phyloP scores from a whole-genome alignment of 192 early-diverging fungal genomes.

The Gaertneriomyces semiglobifer region DNA sequence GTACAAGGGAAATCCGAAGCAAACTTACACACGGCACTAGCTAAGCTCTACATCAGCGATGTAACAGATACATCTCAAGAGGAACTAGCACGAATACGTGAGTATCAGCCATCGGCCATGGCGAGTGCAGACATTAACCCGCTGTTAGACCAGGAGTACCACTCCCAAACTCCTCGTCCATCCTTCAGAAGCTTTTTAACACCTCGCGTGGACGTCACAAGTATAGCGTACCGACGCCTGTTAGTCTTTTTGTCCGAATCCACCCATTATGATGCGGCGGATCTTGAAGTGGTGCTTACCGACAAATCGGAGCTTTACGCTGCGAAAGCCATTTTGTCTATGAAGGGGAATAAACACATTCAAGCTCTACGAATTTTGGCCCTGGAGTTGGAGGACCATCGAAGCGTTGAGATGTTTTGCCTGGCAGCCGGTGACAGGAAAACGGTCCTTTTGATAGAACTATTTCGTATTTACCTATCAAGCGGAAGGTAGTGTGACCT shows the following conservation, averaged over 20 bases:
- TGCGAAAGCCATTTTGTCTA: conserved; percentile 12
- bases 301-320: background rate
- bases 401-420: conserved; percentile 35
- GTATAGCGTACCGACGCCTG: conserved; percentile 1
- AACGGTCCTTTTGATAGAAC: conserved; percentile 11
- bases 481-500: conserved; percentile 20
- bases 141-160: conserved; percentile 15
- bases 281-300: background rate
- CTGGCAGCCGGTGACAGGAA: background rate
- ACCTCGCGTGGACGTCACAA: conserved; percentile 1
- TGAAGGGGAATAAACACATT: conserved; percentile 21
- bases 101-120: background rate
- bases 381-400: conserved; percentile 23
- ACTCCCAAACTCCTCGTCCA: conserved; percentile 9
- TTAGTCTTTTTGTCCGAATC: conserved; percentile 1
- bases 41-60: background rate
- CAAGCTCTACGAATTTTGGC: conserved; percentile 11
- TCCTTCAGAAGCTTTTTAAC: conserved; percentile 6
- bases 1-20: background rate
- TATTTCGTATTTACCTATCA: conserved; percentile 23
- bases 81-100: background rate
- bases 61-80: background rate
- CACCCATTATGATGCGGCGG: background rate
- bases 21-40: background rate
- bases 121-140: background rate